Percentiles rank a stretch among this genome's conserved stretches.
Evolutionary conservation across 106 monocot genomes (phyloP).

Genomic region (Dactylorhiza incarnata): DNA sequence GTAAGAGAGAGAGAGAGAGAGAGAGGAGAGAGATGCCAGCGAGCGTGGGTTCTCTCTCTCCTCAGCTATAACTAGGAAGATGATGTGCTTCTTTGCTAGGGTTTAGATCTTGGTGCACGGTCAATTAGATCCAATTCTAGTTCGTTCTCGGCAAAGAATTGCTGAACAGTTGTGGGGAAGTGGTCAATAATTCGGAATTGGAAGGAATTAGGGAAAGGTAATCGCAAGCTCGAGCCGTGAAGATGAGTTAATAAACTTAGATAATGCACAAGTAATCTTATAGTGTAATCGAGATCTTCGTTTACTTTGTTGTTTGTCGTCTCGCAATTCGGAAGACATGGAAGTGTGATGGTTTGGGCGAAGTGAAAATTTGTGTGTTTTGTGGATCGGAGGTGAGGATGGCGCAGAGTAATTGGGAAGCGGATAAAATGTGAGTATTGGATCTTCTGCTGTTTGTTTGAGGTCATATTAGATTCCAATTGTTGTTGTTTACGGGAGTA

Average conservation of each 20-base stretch:
- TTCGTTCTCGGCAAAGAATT: background rate
- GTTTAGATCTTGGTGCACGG: background rate
- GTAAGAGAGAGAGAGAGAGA: background rate
- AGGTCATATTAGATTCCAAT: background rate
- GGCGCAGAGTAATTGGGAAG: conserved; percentile 73
- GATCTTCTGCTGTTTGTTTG: background rate
- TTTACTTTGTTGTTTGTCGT: background rate
- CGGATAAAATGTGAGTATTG: conserved; percentile 55
- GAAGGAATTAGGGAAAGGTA: background rate
- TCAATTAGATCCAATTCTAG: background rate
- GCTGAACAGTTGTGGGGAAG: background rate
- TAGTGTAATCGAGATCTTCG: background rate
- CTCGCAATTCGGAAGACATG: background rate
- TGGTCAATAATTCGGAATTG: background rate
- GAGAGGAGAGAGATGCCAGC: background rate
- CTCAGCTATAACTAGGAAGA: background rate
- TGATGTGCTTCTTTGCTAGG: background rate
- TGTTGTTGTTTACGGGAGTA: background rate
- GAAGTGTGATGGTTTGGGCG: conserved; percentile 5
- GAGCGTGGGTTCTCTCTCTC: conserved; percentile 1
- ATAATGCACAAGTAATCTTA: conserved; percentile 2
- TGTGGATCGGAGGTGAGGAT: conserved; percentile 16
- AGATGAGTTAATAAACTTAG: background rate
- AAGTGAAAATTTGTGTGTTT: background rate
- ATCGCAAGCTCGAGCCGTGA: background rate